These are phyloP conservation scores for Friedmanniomyces simplex DNA, from an alignment of 495 filamentous ascomycete genomes.

Conservation along the genomic window DNA sequence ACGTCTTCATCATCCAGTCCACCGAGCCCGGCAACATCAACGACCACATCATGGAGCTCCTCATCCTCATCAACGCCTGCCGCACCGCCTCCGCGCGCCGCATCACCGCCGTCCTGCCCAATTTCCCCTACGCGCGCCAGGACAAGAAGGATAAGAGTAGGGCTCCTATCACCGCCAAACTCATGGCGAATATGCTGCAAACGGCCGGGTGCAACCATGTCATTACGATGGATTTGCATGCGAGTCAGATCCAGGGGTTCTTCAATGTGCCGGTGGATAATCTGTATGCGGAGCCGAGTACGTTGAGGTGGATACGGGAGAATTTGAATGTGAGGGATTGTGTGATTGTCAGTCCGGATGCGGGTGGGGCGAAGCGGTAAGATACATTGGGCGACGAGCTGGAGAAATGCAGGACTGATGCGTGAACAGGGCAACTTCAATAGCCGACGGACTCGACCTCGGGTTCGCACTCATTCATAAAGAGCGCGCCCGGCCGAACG, in stretches of 20 bases:
- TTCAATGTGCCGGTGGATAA: constrained; percentile 98
- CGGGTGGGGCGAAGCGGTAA: constrained; percentile 90
- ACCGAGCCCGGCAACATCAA: constrained; percentile 95
- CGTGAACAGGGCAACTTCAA: constrained; percentile 66
- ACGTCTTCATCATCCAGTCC: constrained; percentile 96
- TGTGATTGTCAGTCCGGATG: constrained; percentile 93
- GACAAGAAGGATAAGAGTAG: constrained; percentile 98
- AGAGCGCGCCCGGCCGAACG: constrained; percentile 88
- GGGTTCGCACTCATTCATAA: constrained; percentile 99
- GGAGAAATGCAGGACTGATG: constrained; percentile 2
- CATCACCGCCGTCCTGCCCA: constrained; percentile 87
- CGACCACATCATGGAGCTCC: constrained; percentile 94
- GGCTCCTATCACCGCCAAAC: constrained; percentile 80
- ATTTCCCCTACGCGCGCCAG: constrained; percentile 97
- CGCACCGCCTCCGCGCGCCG: constrained; percentile 89
- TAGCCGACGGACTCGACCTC: constrained; percentile 86
- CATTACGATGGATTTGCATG: constrained; percentile 50
- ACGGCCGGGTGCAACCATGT: constrained; percentile 63
- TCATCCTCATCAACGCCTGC: constrained; percentile 99
- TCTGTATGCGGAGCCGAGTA: constrained; percentile 90
- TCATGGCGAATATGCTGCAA: constrained; percentile 97
- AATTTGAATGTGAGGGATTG: constrained; percentile 73
- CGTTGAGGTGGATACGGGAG: constrained; percentile 80
- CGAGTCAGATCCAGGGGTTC: constrained; percentile 78
- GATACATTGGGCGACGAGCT: constrained; percentile 10